phyloP scores from a whole-genome alignment of 208 protist genomes.

The Leishmania major region DNA sequence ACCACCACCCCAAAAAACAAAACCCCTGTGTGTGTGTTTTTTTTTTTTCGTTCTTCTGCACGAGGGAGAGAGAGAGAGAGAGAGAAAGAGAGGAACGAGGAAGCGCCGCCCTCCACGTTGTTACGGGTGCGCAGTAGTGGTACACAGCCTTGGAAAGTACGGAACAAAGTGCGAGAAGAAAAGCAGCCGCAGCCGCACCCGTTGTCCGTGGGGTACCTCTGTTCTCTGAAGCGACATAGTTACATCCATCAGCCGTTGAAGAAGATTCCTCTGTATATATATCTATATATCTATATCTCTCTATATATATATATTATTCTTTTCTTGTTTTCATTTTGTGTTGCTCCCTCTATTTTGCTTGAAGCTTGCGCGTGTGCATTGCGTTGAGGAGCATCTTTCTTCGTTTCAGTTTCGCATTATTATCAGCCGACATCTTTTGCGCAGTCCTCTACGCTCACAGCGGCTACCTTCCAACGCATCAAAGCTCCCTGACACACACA shows the following conservation, averaged over 20 bases:
- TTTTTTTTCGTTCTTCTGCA: too few species aligned
- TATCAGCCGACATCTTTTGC: neutral
- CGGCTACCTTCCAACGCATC: neutral
- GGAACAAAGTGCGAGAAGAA: too few species aligned
- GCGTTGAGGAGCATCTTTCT: neutral
- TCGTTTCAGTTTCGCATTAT: conserved; percentile 6
- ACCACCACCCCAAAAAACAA: too few species aligned
- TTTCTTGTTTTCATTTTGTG: neutral
- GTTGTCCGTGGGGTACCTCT: too few species aligned
- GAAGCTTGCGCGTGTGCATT: neutral
- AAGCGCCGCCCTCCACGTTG: too few species aligned
- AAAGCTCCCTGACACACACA: neutral
- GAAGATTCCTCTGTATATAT: neutral
- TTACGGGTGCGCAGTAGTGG: too few species aligned
- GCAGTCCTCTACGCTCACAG: neutral
- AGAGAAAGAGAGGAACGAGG: too few species aligned
- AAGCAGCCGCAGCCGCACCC: too few species aligned
- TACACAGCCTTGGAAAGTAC: too few species aligned
- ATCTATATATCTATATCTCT: neutral
- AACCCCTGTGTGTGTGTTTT: too few species aligned
- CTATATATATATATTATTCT: conserved; percentile 1
- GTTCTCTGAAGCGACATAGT: too few species aligned
- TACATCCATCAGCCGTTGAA: neutral
- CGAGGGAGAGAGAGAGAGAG: too few species aligned
- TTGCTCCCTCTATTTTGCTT: neutral